Evolutionary conservation across 352 stramenopile genomes (phyloP), one percentile per base, ranked within the genome.

Genomic region (Phytophthora uliginosa): DNA sequence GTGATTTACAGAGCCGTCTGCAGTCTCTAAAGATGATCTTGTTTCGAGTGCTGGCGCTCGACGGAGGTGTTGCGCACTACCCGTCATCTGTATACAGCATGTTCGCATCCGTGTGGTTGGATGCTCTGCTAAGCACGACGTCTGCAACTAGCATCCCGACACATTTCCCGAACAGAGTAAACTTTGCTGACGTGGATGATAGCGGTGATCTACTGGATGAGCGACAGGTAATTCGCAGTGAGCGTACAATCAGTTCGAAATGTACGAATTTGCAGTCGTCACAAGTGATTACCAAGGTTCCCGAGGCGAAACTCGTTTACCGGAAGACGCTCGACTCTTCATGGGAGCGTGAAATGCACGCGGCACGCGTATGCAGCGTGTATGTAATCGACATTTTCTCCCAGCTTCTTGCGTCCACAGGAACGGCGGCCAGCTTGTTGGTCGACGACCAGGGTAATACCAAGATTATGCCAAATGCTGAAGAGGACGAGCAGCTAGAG

Each of bases 191-290:
- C 7, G 34, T 50, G 52, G 54, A 54, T 17, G 24, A 33, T 24
- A 57, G 63, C n/a, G 34, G 68, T 6, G 63, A 78, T 20, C 2
- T 72, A 12, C 28, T 69, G 5, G 64, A 85, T 33, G 77, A 80
- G 2, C 77, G 78, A 20, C 74, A 85, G 15, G 67, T 90, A 8
- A 91, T 95, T 56, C 85, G 86, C 7, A 89, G 76, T 8, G 88
- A 95, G 48, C 83, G 88, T 3, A 95, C 88, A 0, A 93, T 93
- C 64, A 95, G 86, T 68, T 92, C 88, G 31, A 95, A 94, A 54
- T 93, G 86, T 69, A 94, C 88, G 2, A 95, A 93, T 45, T 61
- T 93, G 47, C 86, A 94, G 66, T 88, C 86, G 3, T 94, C 85
- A 1, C 82, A 94, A 51, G 84, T 93, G 12, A 92, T 93, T 67